A percentile compares a stretch with the other conserved stretches of the same genome.
Conservation (phyloP, 2,329 filamentous ascomycete species). For the Sphaerostilbella broomeana region DNA sequence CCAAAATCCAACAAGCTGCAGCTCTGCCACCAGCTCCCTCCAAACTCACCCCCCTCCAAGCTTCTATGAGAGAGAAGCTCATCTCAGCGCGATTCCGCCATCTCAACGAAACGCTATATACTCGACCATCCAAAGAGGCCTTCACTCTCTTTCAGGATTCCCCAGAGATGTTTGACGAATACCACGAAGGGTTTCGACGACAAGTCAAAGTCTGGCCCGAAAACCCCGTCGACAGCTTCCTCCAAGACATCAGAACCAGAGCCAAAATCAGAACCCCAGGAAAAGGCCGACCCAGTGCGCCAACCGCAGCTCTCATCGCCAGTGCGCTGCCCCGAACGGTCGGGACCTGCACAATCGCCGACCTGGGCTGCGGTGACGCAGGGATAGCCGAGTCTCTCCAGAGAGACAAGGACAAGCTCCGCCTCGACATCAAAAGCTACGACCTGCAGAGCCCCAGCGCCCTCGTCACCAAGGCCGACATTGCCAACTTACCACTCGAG, state of each 20-base stretch:
- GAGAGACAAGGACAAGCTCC: slow-evolving; percentile 56
- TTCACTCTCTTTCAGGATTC: slow-evolving; percentile 74
- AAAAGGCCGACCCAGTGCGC: slow-evolving; percentile 25
- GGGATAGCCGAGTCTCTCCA: slow-evolving; percentile 66
- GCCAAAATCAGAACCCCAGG: slow-evolving; percentile 43
- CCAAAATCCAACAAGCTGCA: slow-evolving; percentile 24
- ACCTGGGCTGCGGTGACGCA: slow-evolving; percentile 90
- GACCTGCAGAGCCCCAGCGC: slow-evolving; percentile 74
- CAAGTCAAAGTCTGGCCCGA: slow-evolving; percentile 96
- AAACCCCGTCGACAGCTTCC: slow-evolving; percentile 88
- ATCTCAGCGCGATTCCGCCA: slow-evolving; percentile 93
- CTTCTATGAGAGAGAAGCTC: slow-evolving; percentile 90
- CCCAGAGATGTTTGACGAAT: slow-evolving; percentile 92
- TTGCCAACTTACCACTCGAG: slow-evolving; percentile 70
- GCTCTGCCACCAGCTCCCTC: slow-evolving; percentile 37
- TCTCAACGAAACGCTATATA: slow-evolving; percentile 95
- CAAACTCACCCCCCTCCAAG: slow-evolving; percentile 86
- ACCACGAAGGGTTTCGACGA: slow-evolving; percentile 91
- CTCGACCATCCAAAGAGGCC: slow-evolving; percentile 77
- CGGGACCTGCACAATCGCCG: slow-evolving; percentile 72
- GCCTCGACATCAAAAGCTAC: slow-evolving; percentile 72
- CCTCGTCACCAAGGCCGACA: slow-evolving; percentile 82
- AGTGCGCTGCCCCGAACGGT: slow-evolving; percentile 63
- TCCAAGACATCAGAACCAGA: slow-evolving; percentile 62
- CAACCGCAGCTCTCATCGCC: slow-evolving; percentile 21